phyloP scores from a whole-genome alignment of 768 basidiomycete species.

The Tulasnella sp. region DNA sequence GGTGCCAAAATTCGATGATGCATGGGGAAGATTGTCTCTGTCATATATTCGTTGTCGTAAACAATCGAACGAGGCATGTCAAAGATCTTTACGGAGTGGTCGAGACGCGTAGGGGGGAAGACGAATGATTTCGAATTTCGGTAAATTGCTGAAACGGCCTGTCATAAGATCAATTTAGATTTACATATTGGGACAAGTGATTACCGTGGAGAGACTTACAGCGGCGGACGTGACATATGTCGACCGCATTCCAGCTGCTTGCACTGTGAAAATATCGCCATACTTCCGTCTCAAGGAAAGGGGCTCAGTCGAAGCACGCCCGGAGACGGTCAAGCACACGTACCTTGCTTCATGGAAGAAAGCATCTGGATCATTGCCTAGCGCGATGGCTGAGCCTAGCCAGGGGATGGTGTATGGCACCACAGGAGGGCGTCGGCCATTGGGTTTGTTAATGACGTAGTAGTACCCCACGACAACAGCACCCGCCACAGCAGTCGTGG shows the following conservation, averaged over 20 bases:
- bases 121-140: slow-evolving; percentile 17
- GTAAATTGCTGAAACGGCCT: slow-evolving; percentile 17
- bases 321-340: background rate
- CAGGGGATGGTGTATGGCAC: slow-evolving; percentile 17
- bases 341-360: slow-evolving; percentile 19
- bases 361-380: slow-evolving; percentile 19
- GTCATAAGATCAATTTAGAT: background rate
- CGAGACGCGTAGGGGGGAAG: background rate
- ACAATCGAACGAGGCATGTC: slow-evolving; percentile 14
- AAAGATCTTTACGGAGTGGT: background rate
- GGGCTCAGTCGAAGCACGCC: background rate
- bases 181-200: background rate
- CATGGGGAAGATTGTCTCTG: background rate
- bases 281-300: background rate
- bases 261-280: slow-evolving; percentile 18
- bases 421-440: background rate
- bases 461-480: background rate
- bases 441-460: background rate
- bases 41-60: background rate
- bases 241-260: background rate
- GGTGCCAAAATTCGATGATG: slow-evolving; percentile 7
- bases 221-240: slow-evolving; percentile 12
- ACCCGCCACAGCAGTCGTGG: background rate
- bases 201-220: background rate
- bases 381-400: slow-evolving; percentile 11